Evolutionary conservation across 495 filamentous ascomycete species (phyloP).

Genomic region (Lasiosphaeria hispida): DNA sequence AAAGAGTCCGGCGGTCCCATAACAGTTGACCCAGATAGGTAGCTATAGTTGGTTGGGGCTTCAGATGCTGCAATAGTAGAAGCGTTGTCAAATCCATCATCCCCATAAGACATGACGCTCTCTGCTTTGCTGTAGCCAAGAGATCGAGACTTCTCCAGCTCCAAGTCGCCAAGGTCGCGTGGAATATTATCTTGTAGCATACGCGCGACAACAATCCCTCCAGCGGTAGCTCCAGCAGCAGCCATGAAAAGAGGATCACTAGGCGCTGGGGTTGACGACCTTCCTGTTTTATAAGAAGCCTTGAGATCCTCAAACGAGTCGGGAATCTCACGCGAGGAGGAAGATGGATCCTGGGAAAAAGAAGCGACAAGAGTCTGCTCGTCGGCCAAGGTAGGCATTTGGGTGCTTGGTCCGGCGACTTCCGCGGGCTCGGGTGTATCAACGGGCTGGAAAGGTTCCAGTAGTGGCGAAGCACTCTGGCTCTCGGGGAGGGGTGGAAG

Average conservation of each 20-base stretch:
- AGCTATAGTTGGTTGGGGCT: slow-evolving; percentile 23
- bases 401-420: not conserved
- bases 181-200: slow-evolving; percentile 21
- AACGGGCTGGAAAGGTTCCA: too few species aligned
- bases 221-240: slow-evolving; percentile 14
- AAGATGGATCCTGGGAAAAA: not conserved
- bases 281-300: not conserved
- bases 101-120: slow-evolving; percentile 20
- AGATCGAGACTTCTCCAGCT: slow-evolving; percentile 18
- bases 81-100: slow-evolving; percentile 28
- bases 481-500: not conserved
- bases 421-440: not conserved
- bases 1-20: slow-evolving; percentile 9
- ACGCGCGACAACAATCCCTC: slow-evolving; percentile 26
- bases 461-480: too few species aligned
- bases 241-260: not conserved
- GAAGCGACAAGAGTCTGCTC: slow-evolving; percentile 13
- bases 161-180: slow-evolving; percentile 6
- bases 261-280: not conserved
- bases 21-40: slow-evolving; percentile 25
- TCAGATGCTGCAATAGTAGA: slow-evolving; percentile 34
- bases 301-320: slow-evolving; percentile 12
- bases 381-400: slow-evolving; percentile 2
- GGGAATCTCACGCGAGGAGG: not conserved
- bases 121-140: slow-evolving; percentile 16